Evolutionary conservation across 371 early-diverging fungal species (phyloP), one percentile per base, ranked within the genome.

Genomic region (Smittium culicis): DNA sequence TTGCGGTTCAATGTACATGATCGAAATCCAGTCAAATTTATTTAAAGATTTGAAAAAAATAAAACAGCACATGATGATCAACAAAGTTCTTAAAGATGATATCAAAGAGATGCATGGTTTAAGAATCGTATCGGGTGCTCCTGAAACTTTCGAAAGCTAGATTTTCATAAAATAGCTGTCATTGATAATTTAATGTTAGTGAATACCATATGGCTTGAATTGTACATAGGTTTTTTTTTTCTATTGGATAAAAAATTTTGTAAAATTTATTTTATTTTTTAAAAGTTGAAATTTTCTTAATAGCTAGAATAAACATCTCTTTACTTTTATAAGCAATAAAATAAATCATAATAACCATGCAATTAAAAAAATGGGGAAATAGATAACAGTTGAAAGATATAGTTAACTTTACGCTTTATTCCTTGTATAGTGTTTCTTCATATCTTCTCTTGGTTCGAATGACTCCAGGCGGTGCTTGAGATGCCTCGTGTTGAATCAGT

Each of bases 31-130:
- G 32, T 83, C 89, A 57, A 77, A 81, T 24, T 72, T 79, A 61
- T 95, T 95, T 79, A 82, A 85, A 73, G 89, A 88, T 24, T 71
- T 84, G 56, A 76, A 73, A 17, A 81, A 88, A 71, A 86, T 95
- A 55, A 89, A 90, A 74, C 96, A 94, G 75, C 94, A 94, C 72
- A 83, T 90, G 58, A 77, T 91, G 75, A 92, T 95, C 34, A 93
- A 89, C 73, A 85, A 88, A 35, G 74, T 89, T 28, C 79, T 95
- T 33, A 85, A 88, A 77, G 88, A 89, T 28, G 93, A 93, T 69
- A 88, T 95, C 71, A 91, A 91, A 74, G 85, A 78, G 45, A 92
- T 93, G 90, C 96, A 95, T 63, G 96, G 93, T 2, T 81, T 94
- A 65, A 88, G 88, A 14, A 66, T 75, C 5, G 64, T 72, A 25